These are phyloP conservation scores for Fusarium sp. DNA, from an alignment of 2,329 filamentous ascomycete genomes.

Conservation along the genomic window DNA sequence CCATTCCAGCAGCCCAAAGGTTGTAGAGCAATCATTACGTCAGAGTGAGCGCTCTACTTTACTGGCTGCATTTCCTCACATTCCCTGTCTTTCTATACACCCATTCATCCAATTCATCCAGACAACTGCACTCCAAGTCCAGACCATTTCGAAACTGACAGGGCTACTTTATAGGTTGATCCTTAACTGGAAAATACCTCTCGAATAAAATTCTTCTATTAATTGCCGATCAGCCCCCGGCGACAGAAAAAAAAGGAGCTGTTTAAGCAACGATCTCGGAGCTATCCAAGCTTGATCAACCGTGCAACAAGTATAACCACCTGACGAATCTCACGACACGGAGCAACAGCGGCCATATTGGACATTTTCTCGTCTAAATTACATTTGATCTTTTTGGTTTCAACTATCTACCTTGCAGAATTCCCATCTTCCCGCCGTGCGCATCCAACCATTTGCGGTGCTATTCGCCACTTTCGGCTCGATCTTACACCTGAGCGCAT, in stretches of 20 bases:
- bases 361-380: conserved; percentile 33
- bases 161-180: conserved; percentile 24
- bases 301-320: conserved; percentile 31
- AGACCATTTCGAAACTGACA: conserved; percentile 24
- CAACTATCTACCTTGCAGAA: conserved; percentile 4
- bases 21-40: conserved; percentile 39
- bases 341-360: conserved; percentile 27
- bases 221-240: conserved; percentile 11
- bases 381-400: not conserved
- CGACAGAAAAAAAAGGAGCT: conserved; percentile 9
- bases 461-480: conserved; percentile 25
- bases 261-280: conserved; percentile 34
- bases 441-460: conserved; percentile 19
- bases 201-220: not conserved
- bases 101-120: conserved; percentile 14
- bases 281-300: conserved; percentile 40
- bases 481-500: conserved; percentile 36
- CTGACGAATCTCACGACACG: conserved; percentile 43
- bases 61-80: conserved; percentile 30
- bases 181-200: conserved; percentile 22
- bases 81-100: conserved; percentile 31
- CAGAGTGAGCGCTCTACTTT: conserved; percentile 31
- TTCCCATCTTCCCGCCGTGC: not conserved
- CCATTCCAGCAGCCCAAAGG: conserved; percentile 12
- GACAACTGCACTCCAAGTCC: conserved; percentile 15